These are phyloP conservation scores for Apocynum venetum DNA, from an alignment of 257 asterid genomes.

Conservation along the genomic window DNA sequence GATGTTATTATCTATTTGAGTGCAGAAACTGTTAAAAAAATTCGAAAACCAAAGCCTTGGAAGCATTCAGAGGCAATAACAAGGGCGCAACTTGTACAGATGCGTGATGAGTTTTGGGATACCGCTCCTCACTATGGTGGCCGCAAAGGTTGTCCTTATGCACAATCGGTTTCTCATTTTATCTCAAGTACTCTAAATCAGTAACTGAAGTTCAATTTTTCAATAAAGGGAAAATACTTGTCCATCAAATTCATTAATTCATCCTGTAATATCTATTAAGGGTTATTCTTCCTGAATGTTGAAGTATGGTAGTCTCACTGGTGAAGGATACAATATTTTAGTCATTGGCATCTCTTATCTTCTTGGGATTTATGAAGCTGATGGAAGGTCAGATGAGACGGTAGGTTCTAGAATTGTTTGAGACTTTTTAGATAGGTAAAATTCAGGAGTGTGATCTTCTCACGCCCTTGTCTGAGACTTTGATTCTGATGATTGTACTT, in stretches of 20 bases:
- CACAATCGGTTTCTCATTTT: slow-evolving; percentile 1
- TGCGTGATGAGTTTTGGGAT: slow-evolving; percentile 87
- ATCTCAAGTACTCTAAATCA: not conserved
- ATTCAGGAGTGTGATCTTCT: not conserved
- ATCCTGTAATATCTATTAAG: not conserved
- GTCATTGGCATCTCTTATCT: not conserved
- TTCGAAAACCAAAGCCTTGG: slow-evolving; percentile 75
- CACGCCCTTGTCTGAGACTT: not conserved
- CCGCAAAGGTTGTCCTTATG: slow-evolving; percentile 44
- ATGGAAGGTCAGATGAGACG: not conserved
- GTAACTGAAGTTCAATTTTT: not conserved
- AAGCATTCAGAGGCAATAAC: slow-evolving; percentile 81
- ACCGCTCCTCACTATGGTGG: slow-evolving; percentile 94
- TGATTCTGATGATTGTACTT: not conserved
- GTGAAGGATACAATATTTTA: not conserved
- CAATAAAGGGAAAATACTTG: not conserved
- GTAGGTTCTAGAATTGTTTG: not conserved
- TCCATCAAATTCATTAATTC: not conserved
- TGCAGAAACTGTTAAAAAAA: slow-evolving; percentile 42
- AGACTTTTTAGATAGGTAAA: not conserved
- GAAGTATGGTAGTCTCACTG: not conserved
- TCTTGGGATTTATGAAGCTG: not conserved
- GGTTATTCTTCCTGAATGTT: not conserved
- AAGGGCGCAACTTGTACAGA: slow-evolving; percentile 60
- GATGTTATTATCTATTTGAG: not conserved